Evolutionary conservation across 176 grass and related monocot genomes (phyloP).

Genomic region (Rhynchospora tenuis): DNA sequence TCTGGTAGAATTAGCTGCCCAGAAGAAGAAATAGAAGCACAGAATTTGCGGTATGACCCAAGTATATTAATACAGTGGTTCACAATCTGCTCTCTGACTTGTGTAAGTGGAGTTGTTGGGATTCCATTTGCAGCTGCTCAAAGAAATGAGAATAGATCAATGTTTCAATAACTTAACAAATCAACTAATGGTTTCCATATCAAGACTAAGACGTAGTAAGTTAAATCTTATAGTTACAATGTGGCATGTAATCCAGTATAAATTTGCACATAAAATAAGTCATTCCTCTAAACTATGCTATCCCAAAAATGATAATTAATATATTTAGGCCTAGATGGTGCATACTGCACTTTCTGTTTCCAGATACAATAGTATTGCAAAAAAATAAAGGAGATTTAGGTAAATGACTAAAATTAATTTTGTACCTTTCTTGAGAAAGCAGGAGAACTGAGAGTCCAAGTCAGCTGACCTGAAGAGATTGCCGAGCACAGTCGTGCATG

Average conservation of each 20-base stretch:
- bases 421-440: constrained; percentile 83
- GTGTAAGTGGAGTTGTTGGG: constrained; percentile 35
- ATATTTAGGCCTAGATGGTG: background rate
- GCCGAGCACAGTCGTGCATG: constrained; percentile 61
- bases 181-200: background rate
- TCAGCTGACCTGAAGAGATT: constrained; percentile 77
- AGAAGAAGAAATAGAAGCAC: constrained; percentile 70
- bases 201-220: background rate
- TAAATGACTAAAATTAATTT: background rate
- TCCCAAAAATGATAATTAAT: constrained; percentile 9
- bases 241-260: background rate
- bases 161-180: background rate
- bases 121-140: constrained; percentile 63
- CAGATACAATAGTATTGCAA: background rate
- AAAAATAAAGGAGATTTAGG: background rate
- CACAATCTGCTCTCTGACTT: constrained; percentile 66
- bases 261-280: background rate
- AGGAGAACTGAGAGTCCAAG: constrained; percentile 79
- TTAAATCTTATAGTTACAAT: background rate
- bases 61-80: constrained; percentile 83
- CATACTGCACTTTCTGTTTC: background rate
- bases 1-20: constrained; percentile 91
- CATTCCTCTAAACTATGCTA: background rate
- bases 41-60: constrained; percentile 72
- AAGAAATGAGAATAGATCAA: background rate